Percentiles rank a stretch among this genome's conserved stretches.
phyloP scores from a whole-genome alignment of 75 land plant species.

The Sequoia sempervirens region DNA sequence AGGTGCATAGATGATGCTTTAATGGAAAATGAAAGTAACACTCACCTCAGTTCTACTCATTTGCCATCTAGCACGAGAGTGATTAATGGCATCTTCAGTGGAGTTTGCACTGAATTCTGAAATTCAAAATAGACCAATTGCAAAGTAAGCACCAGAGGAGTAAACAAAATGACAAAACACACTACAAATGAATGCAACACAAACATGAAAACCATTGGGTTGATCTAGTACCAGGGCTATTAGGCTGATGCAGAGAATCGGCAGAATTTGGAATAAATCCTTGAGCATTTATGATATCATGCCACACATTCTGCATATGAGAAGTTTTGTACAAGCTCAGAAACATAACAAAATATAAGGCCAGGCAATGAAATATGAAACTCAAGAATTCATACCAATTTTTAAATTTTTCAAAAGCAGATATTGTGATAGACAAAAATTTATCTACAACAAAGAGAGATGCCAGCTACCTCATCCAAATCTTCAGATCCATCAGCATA shows the following conservation, averaged over 20 bases:
- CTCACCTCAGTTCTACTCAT: slow-evolving; percentile 89
- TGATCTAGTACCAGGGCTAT: slow-evolving; percentile 8
- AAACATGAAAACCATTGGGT: not conserved
- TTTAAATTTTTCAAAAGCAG: not conserved
- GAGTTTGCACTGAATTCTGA: slow-evolving; percentile 33
- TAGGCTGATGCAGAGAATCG: not conserved
- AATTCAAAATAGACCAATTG: not conserved
- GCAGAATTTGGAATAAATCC: slow-evolving; percentile 23
- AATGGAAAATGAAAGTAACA: not conserved
- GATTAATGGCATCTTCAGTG: slow-evolving; percentile 66
- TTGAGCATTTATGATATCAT: slow-evolving; percentile 29
- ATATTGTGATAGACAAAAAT: not conserved
- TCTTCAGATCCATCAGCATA: slow-evolving; percentile 20
- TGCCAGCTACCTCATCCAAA: slow-evolving; percentile 5
- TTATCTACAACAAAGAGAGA: not conserved
- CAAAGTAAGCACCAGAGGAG: not conserved
- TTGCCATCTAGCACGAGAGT: slow-evolving; percentile 69
- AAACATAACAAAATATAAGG: not conserved
- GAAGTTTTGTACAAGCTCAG: not conserved
- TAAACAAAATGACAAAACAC: not conserved
- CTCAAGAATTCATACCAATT: not conserved
- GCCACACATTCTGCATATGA: slow-evolving; percentile 25
- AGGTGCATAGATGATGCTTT: not conserved
- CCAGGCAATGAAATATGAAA: slow-evolving; percentile 8
- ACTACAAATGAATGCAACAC: slow-evolving; percentile 3